Evolutionary conservation across 2,329 filamentous ascomycete species (phyloP), one percentile per base, ranked within the genome.

Genomic region (Alternaria triticimaculans): DNA sequence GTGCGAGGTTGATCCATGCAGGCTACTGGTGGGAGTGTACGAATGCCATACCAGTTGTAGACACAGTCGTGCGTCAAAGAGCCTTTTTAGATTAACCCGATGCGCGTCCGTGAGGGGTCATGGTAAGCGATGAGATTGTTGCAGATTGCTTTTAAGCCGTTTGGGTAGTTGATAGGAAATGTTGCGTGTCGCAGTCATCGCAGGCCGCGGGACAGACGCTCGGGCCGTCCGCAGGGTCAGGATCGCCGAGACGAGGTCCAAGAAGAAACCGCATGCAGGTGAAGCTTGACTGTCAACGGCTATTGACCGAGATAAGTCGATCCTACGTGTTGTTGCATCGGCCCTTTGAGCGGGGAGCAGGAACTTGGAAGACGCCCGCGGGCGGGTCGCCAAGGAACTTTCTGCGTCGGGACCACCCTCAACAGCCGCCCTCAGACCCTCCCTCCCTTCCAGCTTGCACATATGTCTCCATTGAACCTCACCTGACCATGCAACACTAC

Each of bases 51-150:
- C 49, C 25, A 23, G 25, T 63, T 50, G 55, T 53, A 60, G 61
- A 30, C 28, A 50, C 18, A 28, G 44, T 60, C 54, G 44, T 43
- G 50, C 33, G 49, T 45, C 20, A 15, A 15, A 37, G 41, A 62
- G 44, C 26, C 55, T 49, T 55, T 33, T 55, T 55, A 59, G 37
- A 60, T 60, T 63, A 55, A 59, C 28, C 44, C 50, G 60, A 63
- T 48, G 44, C 44, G 30, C 56, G 45, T 60, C 44, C 28, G 51
- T 56, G 61, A 60, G 61, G 57, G 61, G 51, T n/a, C 37, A 25
- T 44, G 33, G 61, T 60, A 63, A 51, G 61, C 61, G 50, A 60
- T 48, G 37, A 50, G 33, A 37, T 45, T 62, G 46, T 62, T 63
- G 56, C 49, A 28, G 33, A 26, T 56, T 43, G n/a, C 37, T 56